Evolutionary conservation across 257 asterid genomes (phyloP).

Genomic region (Verbascum thapsus): DNA sequence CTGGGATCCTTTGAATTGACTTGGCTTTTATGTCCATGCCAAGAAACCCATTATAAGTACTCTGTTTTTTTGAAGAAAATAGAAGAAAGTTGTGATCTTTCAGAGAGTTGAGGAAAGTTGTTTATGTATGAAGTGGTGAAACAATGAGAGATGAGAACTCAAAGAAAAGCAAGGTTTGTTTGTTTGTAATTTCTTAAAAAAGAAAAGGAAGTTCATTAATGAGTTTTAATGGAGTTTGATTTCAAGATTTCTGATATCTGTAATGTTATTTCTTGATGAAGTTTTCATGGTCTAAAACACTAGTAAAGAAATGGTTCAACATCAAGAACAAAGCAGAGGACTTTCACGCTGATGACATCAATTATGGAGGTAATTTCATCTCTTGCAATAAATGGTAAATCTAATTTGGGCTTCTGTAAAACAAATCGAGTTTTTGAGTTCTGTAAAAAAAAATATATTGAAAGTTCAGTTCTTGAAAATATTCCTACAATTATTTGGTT

Average conservation of each 20-base stretch:
- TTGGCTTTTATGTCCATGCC: slow-evolving; percentile 31
- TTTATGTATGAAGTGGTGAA: slow-evolving; percentile 57
- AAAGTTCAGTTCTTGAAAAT: slow-evolving; percentile 14
- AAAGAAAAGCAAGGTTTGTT: slow-evolving; percentile 84
- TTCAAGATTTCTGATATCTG: slow-evolving; percentile 41
- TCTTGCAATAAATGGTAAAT: slow-evolving; percentile 17
- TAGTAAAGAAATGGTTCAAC: slow-evolving; percentile 97
- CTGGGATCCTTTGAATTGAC: slow-evolving; percentile 33
- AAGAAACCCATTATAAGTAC: slow-evolving; percentile 31
- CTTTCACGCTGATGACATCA: slow-evolving; percentile 88
- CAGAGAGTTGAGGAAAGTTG: slow-evolving; percentile 23
- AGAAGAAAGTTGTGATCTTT: slow-evolving; percentile 39
- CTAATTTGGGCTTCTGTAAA: slow-evolving; percentile 27
- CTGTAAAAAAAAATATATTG: slow-evolving; percentile 25
- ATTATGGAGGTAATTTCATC: slow-evolving; percentile 51
- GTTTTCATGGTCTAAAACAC: slow-evolving; percentile 88
- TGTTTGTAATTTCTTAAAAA: not conserved
- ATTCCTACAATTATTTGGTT: too few relatives aligned
- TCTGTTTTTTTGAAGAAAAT: slow-evolving; percentile 29
- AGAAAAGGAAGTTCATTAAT: slow-evolving; percentile 32
- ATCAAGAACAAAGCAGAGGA: slow-evolving; percentile 80
- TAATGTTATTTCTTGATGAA: slow-evolving; percentile 35
- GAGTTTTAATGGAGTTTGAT: slow-evolving; percentile 36
- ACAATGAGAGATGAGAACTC: slow-evolving; percentile 86
- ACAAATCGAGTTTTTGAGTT: slow-evolving; percentile 25